Conservation (phyloP, 768 basidiomycete species). For the Termitomyces sp. region DNA sequence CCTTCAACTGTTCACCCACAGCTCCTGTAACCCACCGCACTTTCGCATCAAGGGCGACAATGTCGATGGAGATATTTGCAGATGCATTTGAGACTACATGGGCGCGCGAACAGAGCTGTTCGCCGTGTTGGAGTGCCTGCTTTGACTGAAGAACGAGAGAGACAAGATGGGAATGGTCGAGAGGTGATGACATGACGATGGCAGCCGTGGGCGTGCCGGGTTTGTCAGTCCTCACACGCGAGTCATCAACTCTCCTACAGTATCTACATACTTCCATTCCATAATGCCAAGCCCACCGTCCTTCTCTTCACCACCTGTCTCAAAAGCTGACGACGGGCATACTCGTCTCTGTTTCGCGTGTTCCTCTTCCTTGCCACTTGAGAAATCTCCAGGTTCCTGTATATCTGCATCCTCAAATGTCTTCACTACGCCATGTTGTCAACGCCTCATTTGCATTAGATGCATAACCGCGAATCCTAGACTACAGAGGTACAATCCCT, state of each 20-base stretch:
- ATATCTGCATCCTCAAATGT: constrained; percentile 5
- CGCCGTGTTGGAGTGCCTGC: constrained; percentile 74
- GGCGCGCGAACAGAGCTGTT: constrained; percentile 68
- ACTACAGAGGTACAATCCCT: constrained; percentile 64
- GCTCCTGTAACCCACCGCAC: constrained; percentile 74
- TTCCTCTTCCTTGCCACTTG: constrained; percentile 47
- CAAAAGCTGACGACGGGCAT: constrained; percentile 11
- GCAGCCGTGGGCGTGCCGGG: neutral
- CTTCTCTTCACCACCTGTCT: neutral
- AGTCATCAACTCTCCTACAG: neutral
- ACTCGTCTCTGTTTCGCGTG: constrained; percentile 54
- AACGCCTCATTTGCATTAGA: constrained; percentile 53
- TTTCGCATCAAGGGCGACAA: constrained; percentile 75
- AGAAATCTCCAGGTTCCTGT: constrained; percentile 6
- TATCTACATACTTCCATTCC: neutral
- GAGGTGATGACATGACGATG: constrained; percentile 16
- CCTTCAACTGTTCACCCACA: constrained; percentile 73
- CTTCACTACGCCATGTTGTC: constrained; percentile 60
- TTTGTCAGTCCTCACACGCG: neutral
- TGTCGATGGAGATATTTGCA: constrained; percentile 59
- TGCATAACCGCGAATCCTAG: constrained; percentile 60
- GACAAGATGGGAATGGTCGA: constrained; percentile 58
- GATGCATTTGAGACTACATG: constrained; percentile 60
- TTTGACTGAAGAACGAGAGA: constrained; percentile 77
- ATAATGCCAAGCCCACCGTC: neutral